Percentiles rank a stretch among this genome's conserved stretches.
Evolutionary conservation across 352 stramenopile genomes (phyloP).

Genomic region (Lagenidium giganteum): DNA sequence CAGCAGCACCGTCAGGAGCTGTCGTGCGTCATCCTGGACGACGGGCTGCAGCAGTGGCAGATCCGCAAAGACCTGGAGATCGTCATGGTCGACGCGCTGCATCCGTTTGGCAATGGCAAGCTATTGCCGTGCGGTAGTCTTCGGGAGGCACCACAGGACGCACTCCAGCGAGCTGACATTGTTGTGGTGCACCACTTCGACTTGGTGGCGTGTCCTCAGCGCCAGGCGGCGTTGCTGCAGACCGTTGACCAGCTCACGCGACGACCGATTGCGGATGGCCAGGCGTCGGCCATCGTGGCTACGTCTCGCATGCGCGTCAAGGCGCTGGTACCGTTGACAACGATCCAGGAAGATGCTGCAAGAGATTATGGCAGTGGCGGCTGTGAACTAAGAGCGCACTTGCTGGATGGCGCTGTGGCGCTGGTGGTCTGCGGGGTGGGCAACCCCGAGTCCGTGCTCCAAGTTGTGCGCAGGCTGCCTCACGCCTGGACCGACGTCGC

Average conservation of each 20-base stretch:
- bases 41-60: slow-evolving; percentile 67
- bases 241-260: slow-evolving; percentile 10
- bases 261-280: too few species aligned
- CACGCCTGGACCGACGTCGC: slow-evolving; percentile 23
- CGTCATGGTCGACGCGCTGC: slow-evolving; percentile 64
- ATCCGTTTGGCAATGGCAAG: slow-evolving; percentile 59
- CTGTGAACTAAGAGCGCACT: too few species aligned
- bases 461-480: slow-evolving; percentile 39
- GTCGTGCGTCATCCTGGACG: slow-evolving; percentile 44
- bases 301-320: slow-evolving; percentile 45
- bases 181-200: slow-evolving; percentile 59
- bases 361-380: too few species aligned
- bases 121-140: slow-evolving; percentile 53
- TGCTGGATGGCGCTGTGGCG: slow-evolving; percentile 4
- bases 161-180: slow-evolving; percentile 40
- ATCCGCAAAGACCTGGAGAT: slow-evolving; percentile 60
- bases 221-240: slow-evolving; percentile 11
- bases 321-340: slow-evolving; percentile 13
- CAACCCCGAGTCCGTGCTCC: slow-evolving; percentile 52
- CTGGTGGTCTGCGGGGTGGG: slow-evolving; percentile 58
- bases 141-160: slow-evolving; percentile 36
- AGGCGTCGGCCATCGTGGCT: slow-evolving; percentile 34
- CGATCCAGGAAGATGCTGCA: neutral
- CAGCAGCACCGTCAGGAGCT: slow-evolving; percentile 18
- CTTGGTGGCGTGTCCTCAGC: slow-evolving; percentile 13